These are phyloP conservation scores for Beauveria varroae DNA, from an alignment of 2,329 filamentous ascomycete genomes.

Conservation along the genomic window DNA sequence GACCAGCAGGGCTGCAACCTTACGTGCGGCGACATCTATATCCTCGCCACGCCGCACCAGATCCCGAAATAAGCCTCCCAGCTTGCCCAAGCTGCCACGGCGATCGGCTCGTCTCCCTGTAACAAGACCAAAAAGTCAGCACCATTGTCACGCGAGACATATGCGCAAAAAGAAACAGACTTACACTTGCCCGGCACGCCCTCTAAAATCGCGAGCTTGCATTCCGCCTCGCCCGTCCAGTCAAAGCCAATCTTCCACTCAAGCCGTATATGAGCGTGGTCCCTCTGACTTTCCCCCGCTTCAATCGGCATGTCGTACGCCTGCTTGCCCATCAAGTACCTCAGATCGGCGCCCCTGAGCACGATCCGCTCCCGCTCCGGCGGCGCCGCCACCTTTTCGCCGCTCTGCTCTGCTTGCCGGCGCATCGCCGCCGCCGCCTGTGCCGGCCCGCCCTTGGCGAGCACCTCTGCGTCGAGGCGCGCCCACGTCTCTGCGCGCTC, in stretches of 20 bases:
- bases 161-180: slow-evolving; percentile 22
- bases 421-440: slow-evolving; percentile 20
- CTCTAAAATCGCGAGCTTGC: slow-evolving; percentile 44
- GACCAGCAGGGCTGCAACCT: slow-evolving; percentile 51
- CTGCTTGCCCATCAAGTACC: slow-evolving; percentile 47
- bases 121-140: slow-evolving; percentile 9
- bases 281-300: slow-evolving; percentile 22
- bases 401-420: slow-evolving; percentile 14
- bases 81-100: slow-evolving; percentile 45
- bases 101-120: slow-evolving; percentile 56
- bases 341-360: slow-evolving; percentile 33
- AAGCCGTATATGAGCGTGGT: slow-evolving; percentile 40
- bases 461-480: slow-evolving; percentile 41
- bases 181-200: slow-evolving; percentile 57
- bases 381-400: slow-evolving; percentile 17
- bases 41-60: slow-evolving; percentile 49
- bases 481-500: slow-evolving; percentile 58
- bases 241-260: slow-evolving; percentile 61
- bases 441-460: slow-evolving; percentile 22
- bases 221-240: slow-evolving; percentile 65
- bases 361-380: background rate
- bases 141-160: background rate
- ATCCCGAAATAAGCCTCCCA: slow-evolving; percentile 54
- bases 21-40: slow-evolving; percentile 48
- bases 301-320: slow-evolving; percentile 37